Conservation (phyloP, 768 basidiomycete genomes). For the Chalciporus chontae region DNA sequence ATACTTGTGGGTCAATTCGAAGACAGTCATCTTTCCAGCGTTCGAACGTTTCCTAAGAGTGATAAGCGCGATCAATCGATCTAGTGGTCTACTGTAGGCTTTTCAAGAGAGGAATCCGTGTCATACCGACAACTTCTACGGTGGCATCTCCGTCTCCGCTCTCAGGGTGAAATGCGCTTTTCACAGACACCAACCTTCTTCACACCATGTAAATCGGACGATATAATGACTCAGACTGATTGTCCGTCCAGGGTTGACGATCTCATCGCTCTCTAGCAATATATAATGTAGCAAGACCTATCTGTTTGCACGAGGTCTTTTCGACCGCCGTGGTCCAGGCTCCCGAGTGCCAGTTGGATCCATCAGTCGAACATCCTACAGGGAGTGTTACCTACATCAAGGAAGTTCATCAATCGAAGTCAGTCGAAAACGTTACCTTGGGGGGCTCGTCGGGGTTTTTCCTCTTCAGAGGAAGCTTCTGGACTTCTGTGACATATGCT, state of each 20-base stretch:
- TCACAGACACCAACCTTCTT: no score
- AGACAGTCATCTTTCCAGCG: no score
- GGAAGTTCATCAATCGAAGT: neutral
- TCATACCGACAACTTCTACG: no score
- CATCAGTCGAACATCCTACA: neutral
- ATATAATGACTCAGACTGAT: neutral
- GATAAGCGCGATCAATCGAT: no score
- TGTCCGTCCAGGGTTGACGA: neutral
- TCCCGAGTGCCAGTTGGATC: neutral
- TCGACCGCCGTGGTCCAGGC: constrained; percentile 1
- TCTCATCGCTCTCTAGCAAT: neutral
- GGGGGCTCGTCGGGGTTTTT: neutral
- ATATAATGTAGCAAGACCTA: neutral
- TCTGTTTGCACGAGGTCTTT: constrained; percentile 4
- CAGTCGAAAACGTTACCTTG: neutral
- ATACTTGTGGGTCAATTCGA: no score
- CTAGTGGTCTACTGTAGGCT: no score
- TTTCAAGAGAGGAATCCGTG: no score
- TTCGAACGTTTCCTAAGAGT: no score
- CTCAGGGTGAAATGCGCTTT: no score
- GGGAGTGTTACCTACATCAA: neutral
- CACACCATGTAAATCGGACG: no score
- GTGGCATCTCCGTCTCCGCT: no score
- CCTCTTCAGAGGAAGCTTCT: constrained; percentile 31
- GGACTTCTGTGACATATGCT: constrained; percentile 65